phyloP scores from a whole-genome alignment of 176 grass and related monocot species.

The Aegilops longissima region DNA sequence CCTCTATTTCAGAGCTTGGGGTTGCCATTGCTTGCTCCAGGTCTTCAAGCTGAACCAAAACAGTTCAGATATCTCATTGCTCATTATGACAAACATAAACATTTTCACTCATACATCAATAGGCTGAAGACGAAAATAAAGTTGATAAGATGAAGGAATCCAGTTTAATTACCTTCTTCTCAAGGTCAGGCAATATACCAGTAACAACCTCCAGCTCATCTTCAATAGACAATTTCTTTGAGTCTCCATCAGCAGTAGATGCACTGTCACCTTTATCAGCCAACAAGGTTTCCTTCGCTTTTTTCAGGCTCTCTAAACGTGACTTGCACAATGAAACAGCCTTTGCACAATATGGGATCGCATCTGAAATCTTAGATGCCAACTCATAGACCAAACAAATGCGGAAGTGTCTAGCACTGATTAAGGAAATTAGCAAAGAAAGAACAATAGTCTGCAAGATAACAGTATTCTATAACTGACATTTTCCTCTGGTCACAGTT shows the following conservation, averaged over 20 bases:
- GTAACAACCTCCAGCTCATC: constrained; percentile 74
- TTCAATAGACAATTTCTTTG: constrained; percentile 42
- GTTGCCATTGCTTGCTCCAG: constrained; percentile 60
- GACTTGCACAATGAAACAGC: constrained; percentile 84
- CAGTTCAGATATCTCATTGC: constrained; percentile 27
- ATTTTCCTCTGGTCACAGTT: not conserved
- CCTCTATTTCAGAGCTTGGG: constrained; percentile 45
- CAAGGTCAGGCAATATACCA: constrained; percentile 82
- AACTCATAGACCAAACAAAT: constrained; percentile 81
- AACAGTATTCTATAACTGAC: not conserved
- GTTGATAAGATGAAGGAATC: not conserved
- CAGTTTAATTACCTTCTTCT: constrained; percentile 78
- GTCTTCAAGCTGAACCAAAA: constrained; percentile 80
- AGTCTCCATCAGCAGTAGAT: constrained; percentile 40
- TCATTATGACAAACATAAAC: not conserved
- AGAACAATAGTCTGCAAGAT: not conserved
- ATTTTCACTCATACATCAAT: not conserved
- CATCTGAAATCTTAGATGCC: constrained; percentile 61
- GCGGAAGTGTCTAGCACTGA: constrained; percentile 75
- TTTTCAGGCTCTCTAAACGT: constrained; percentile 58
- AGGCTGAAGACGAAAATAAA: constrained; percentile 21
- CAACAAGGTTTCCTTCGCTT: constrained; percentile 33
- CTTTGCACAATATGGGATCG: constrained; percentile 80
- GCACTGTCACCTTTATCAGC: constrained; percentile 38
- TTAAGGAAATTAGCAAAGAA: constrained; percentile 45